Conservation (phyloP, 2,329 filamentous ascomycete genomes). For the Chaetoscypha palmicola region DNA sequence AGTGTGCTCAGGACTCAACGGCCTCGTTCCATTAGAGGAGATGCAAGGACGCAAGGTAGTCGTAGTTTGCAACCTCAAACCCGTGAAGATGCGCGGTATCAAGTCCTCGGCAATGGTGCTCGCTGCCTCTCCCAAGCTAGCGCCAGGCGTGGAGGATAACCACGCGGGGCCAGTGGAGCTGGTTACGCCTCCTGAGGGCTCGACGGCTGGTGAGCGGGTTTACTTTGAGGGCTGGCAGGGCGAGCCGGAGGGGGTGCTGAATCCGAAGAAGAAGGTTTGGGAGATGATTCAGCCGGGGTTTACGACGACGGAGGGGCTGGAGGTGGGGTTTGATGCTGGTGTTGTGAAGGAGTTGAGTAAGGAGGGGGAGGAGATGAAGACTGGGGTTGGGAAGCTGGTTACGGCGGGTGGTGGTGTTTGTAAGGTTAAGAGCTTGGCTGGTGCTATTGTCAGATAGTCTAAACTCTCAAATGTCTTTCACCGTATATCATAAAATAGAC, state of each 20-base stretch:
- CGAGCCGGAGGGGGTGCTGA: conserved; percentile 85
- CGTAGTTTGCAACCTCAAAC: conserved; percentile 96
- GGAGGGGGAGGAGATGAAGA: conserved; percentile 46
- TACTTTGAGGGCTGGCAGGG: conserved; percentile 93
- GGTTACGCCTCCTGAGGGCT: conserved; percentile 70
- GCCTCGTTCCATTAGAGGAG: conserved; percentile 82
- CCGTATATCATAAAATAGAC: no score
- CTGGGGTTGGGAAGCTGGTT: conserved; percentile 55
- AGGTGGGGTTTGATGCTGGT: conserved; percentile 79
- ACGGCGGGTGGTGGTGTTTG: conserved; percentile 74
- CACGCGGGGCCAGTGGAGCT: conserved; percentile 91
- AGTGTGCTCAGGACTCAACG: conserved; percentile 94
- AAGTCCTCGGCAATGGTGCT: conserved; percentile 85
- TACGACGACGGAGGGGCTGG: conserved; percentile 72
- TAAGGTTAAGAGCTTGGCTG: conserved; percentile 73
- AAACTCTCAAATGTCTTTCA: no score
- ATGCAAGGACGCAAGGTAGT: conserved; percentile 97
- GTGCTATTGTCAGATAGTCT: conserved; percentile 80
- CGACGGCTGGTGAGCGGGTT: conserved; percentile 78
- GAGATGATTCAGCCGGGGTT: conserved; percentile 95
- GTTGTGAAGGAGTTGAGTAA: conserved; percentile 71
- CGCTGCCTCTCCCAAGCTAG: conserved; percentile 77
- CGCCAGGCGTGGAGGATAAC: conserved; percentile 75
- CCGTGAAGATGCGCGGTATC: conserved; percentile 95
- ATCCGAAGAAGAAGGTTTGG: conserved; percentile 99